Evolutionary conservation across 75 land plant genomes (phyloP).

Genomic region (Ceratopteris richardii): DNA sequence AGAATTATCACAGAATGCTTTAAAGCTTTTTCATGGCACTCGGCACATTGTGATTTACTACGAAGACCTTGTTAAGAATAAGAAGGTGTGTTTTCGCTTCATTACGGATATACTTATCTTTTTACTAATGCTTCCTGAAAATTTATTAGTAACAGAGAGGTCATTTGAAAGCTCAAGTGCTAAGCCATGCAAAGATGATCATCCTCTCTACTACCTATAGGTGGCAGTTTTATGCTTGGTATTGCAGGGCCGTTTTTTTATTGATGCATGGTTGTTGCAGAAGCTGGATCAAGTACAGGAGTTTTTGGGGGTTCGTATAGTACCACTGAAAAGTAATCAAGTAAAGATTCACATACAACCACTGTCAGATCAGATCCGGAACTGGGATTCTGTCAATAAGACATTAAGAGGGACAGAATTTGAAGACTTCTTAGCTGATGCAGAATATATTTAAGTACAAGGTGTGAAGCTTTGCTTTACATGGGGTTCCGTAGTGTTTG

Average conservation of each 20-base stretch:
- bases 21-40: slow-evolving; percentile 22
- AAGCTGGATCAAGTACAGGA: slow-evolving; percentile 37
- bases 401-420: slow-evolving; percentile 48
- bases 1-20: slow-evolving; percentile 18
- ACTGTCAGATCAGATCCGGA: slow-evolving; percentile 35
- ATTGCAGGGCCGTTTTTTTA: background rate
- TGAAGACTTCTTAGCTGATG: too few relatives aligned
- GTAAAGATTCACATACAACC: slow-evolving; percentile 62
- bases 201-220: background rate
- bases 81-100: too few relatives aligned
- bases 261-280: slow-evolving; percentile 13
- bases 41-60: slow-evolving; percentile 38
- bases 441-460: too few relatives aligned
- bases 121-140: too few relatives aligned
- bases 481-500: too few relatives aligned
- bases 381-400: slow-evolving; percentile 51
- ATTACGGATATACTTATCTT: too few relatives aligned
- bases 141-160: too few relatives aligned
- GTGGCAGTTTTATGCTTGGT: background rate
- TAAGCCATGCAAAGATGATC: background rate
- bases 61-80: slow-evolving; percentile 27
- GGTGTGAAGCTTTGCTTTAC: too few relatives aligned
- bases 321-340: slow-evolving; percentile 41
- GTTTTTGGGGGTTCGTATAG: slow-evolving; percentile 38
- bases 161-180: background rate